Conservation (phyloP, 2,329 filamentous ascomycete species). For the Fusarium liriodendri region DNA sequence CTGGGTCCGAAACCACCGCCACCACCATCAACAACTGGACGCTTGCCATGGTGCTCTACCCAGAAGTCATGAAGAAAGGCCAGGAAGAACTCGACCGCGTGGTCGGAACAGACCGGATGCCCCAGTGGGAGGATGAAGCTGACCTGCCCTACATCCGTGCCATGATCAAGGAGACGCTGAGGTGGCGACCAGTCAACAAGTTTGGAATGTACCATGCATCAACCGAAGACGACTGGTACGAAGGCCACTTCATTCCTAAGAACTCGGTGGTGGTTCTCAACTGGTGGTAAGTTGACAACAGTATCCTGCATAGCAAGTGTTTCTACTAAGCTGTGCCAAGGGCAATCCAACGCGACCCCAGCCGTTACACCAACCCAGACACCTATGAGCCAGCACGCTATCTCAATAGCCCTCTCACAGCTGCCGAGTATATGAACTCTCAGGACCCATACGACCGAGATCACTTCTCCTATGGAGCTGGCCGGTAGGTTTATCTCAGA, state of each 20-base stretch:
- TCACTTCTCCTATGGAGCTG: constrained; percentile 29
- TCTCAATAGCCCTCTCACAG: neutral
- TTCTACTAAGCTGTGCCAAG: neutral
- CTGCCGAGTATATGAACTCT: constrained; percentile 15
- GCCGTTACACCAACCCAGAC: constrained; percentile 13
- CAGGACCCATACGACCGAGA: constrained; percentile 14
- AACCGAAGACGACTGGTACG: constrained; percentile 26
- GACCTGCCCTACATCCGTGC: constrained; percentile 56
- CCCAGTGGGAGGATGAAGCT: constrained; percentile 50
- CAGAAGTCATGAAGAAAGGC: constrained; percentile 44
- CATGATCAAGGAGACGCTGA: constrained; percentile 56
- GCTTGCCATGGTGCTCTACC: constrained; percentile 57
- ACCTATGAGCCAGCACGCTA: constrained; percentile 20
- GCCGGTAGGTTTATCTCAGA: neutral
- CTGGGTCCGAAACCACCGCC: constrained; percentile 37
- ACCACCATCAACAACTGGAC: constrained; percentile 53
- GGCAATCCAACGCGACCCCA: constrained; percentile 25
- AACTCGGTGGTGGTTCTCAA: constrained; percentile 23
- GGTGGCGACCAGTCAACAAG: constrained; percentile 53
- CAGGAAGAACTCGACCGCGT: constrained; percentile 53
- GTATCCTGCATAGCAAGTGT: too few relatives aligned
- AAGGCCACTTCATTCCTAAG: constrained; percentile 29
- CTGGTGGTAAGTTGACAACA: constrained; percentile 17
- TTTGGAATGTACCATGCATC: constrained; percentile 25
- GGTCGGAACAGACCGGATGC: constrained; percentile 50